phyloP scores from a whole-genome alignment of 768 basidiomycete genomes.

The Mycena crocata region DNA sequence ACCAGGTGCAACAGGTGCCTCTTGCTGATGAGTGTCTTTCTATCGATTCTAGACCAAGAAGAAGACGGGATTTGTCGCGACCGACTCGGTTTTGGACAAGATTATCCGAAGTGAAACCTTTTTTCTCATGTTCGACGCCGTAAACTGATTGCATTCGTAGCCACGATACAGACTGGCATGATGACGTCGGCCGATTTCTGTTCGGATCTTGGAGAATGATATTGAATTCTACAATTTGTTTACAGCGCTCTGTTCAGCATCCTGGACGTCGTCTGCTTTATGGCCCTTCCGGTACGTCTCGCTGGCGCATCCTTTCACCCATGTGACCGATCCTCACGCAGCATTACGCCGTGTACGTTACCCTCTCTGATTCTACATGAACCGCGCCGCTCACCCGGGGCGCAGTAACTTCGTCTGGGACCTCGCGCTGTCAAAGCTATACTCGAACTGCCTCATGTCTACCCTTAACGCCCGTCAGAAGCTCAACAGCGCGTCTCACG shows the following conservation, averaged over 20 bases:
- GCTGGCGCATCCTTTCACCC: neutral
- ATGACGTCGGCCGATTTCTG: conserved; percentile 20
- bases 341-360: conserved; percentile 57
- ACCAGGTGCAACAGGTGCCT: neutral
- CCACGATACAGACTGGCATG: conserved; percentile 33
- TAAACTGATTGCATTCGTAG: neutral
- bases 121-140: neutral
- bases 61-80: conserved; percentile 23
- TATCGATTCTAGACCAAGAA: neutral
- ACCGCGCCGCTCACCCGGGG: neutral
- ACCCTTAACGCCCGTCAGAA: conserved; percentile 58
- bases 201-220: neutral
- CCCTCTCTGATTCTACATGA: neutral
- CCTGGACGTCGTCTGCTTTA: conserved; percentile 23
- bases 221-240: neutral
- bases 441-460: conserved; percentile 60
- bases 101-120: conserved; percentile 32
- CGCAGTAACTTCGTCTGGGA: conserved; percentile 61
- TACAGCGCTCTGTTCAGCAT: conserved; percentile 20
- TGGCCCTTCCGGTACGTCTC: conserved; percentile 23
- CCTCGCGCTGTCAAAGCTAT: conserved; percentile 59
- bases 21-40: neutral
- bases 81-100: conserved; percentile 26
- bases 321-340: conserved; percentile 28
- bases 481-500: conserved; percentile 41